phyloP scores from a whole-genome alignment of 148 eudicot genomes.

The Vaccinium myrtillus region DNA sequence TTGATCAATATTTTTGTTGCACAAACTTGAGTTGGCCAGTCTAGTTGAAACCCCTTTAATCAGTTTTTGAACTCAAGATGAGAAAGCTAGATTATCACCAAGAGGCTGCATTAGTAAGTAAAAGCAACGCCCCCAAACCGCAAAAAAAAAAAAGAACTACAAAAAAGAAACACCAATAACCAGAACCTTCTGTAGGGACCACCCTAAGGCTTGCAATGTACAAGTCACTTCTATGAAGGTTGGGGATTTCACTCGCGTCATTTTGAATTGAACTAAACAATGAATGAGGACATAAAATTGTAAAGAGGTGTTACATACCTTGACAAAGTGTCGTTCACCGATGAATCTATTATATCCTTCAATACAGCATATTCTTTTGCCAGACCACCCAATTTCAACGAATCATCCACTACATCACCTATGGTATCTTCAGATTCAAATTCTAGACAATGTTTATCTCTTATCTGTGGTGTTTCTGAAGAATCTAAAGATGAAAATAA shows the following conservation, averaged over 20 bases:
- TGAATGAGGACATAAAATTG: neutral
- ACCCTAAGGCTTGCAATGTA: neutral
- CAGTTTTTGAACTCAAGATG: neutral
- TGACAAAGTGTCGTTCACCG: slow-evolving; percentile 51
- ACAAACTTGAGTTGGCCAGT: neutral
- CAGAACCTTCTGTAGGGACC: neutral
- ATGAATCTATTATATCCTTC: slow-evolving; percentile 60
- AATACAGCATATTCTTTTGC: slow-evolving; percentile 65
- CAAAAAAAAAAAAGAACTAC: slow-evolving; percentile 20
- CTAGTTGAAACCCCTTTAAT: neutral
- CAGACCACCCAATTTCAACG: slow-evolving; percentile 63
- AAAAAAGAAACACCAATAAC: neutral
- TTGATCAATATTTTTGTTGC: neutral
- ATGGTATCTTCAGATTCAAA: slow-evolving; percentile 23
- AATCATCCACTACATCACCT: slow-evolving; percentile 29
- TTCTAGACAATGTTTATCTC: slow-evolving; percentile 22
- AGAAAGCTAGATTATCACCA: neutral
- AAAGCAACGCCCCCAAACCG: too few relatives aligned
- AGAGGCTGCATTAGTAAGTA: neutral
- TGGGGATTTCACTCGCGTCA: neutral
- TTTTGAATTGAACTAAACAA: neutral
- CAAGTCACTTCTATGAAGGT: neutral
- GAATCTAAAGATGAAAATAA: slow-evolving; percentile 37
- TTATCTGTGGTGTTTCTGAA: slow-evolving; percentile 26
- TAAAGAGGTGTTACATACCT: slow-evolving; percentile 40